Conservation (phyloP, 1,284 basidiomycete species). For the Hypsizygus ulmarius region DNA sequence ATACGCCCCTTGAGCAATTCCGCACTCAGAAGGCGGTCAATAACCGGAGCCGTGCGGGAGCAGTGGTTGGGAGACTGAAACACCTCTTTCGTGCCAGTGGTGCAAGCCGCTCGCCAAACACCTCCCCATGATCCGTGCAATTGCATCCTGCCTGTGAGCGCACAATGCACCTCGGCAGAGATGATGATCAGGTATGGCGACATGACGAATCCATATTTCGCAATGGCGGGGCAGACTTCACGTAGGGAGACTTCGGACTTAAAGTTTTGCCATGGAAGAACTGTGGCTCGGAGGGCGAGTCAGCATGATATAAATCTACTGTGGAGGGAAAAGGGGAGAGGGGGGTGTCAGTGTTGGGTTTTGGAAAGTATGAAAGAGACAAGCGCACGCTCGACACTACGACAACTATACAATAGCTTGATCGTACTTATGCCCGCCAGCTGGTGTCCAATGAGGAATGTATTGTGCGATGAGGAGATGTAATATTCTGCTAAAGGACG, state of each 20-base stretch:
- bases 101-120: conserved; percentile 74
- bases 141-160: conserved; percentile 74
- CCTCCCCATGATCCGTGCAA: conserved; percentile 79
- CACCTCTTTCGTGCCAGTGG: conserved; percentile 50
- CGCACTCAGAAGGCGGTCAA: conserved; percentile 77
- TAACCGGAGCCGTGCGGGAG: background rate
- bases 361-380: conserved; percentile 24
- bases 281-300: conserved; percentile 60
- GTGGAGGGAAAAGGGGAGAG: conserved; percentile 4
- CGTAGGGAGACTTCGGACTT: conserved; percentile 84
- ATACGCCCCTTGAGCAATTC: conserved; percentile 81
- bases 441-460: conserved; percentile 93
- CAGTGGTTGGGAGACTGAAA: too few relatives aligned
- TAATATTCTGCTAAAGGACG: conserved; percentile 85
- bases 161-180: conserved; percentile 91
- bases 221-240: conserved; percentile 84
- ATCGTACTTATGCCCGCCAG: conserved; percentile 91
- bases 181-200: conserved; percentile 94
- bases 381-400: conserved; percentile 88
- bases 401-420: conserved; percentile 86
- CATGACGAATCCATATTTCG: conserved; percentile 89
- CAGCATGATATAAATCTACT: conserved; percentile 95
- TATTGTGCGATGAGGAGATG: conserved; percentile 95
- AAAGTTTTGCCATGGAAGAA: conserved; percentile 91
- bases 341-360: background rate